Evolutionary conservation across 2,329 filamentous ascomycete species (phyloP).

Genomic region (Magnaporthales sp.): DNA sequence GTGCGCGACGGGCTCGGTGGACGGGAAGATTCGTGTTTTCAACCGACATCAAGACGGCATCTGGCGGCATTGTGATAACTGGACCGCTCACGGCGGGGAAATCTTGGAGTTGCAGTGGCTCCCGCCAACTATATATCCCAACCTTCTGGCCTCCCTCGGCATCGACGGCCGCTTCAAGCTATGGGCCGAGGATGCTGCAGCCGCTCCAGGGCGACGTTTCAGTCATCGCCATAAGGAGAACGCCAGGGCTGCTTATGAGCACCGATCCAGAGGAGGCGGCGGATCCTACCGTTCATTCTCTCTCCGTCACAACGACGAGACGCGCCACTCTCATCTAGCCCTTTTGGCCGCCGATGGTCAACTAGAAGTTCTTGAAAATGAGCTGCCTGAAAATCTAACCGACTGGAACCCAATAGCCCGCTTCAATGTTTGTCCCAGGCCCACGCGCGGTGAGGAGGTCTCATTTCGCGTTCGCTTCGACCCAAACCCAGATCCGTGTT

Average conservation of each 20-base stretch:
- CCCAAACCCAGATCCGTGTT: conserved; percentile 75
- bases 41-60: conserved; percentile 68
- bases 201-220: conserved; percentile 75
- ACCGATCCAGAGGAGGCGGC: conserved; percentile 46
- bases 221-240: conserved; percentile 45
- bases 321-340: conserved; percentile 74
- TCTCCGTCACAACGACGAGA: conserved; percentile 73
- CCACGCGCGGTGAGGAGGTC: conserved; percentile 74
- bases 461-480: conserved; percentile 83
- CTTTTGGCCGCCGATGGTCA: conserved; percentile 74
- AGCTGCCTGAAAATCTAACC: conserved; percentile 70
- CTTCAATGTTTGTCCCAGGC: conserved; percentile 63
- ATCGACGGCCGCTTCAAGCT: conserved; percentile 81
- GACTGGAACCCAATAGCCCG: conserved; percentile 71
- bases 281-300: conserved; percentile 74
- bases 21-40: conserved; percentile 90
- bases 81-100: conserved; percentile 84
- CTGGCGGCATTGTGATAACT: conserved; percentile 78
- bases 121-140: conserved; percentile 75
- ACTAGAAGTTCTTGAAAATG: conserved; percentile 74
- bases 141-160: conserved; percentile 79
- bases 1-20: conserved; percentile 83
- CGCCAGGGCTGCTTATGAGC: conserved; percentile 45
- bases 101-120: conserved; percentile 94
- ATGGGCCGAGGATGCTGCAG: conserved; percentile 84